A percentile compares a stretch with the other conserved stretches of the same genome.
These are phyloP conservation scores for Cystobasidium slooffiae DNA, from an alignment of 1,284 basidiomycete genomes.

Conservation along the genomic window DNA sequence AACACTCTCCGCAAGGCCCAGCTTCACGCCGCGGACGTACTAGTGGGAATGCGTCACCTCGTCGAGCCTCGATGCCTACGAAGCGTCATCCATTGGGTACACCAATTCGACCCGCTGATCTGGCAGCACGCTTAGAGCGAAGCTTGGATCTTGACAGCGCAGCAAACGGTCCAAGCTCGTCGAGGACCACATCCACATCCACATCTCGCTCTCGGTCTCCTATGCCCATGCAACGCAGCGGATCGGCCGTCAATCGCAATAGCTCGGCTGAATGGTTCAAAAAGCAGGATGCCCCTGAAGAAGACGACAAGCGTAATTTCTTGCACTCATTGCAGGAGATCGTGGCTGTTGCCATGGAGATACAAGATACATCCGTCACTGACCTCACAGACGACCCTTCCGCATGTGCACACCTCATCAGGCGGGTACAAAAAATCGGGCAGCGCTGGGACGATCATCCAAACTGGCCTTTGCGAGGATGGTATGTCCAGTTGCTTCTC, in stretches of 20 bases:
- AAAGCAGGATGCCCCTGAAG: slow-evolving; percentile 16
- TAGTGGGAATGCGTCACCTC: slow-evolving; percentile 40
- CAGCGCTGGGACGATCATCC: slow-evolving; percentile 96
- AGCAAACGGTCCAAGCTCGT: no score
- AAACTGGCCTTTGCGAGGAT: slow-evolving; percentile 95
- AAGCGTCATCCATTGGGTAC: slow-evolving; percentile 27
- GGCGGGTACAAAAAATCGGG: slow-evolving; percentile 86
- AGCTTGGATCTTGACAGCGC: slow-evolving; percentile 64
- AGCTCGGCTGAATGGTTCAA: slow-evolving; percentile 43
- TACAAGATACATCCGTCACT: slow-evolving; percentile 84
- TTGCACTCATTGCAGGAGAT: slow-evolving; percentile 89
- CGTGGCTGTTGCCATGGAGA: slow-evolving; percentile 91
- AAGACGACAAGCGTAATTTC: slow-evolving; percentile 64
- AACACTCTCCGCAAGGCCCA: background rate
- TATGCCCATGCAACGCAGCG: slow-evolving; percentile 63
- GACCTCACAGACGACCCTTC: slow-evolving; percentile 84
- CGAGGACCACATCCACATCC: slow-evolving; percentile 54
- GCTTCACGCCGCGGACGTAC: slow-evolving; percentile 5
- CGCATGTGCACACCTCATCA: slow-evolving; percentile 82
- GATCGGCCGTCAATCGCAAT: slow-evolving; percentile 22
- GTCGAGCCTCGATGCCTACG: slow-evolving; percentile 43
- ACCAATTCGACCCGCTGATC: slow-evolving; percentile 37
- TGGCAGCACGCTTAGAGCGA: slow-evolving; percentile 62
- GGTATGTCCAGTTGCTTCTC: slow-evolving; percentile 96
- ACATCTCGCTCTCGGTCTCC: slow-evolving; percentile 95